A percentile compares a stretch with the other conserved stretches of the same genome.
phyloP scores from a whole-genome alignment of 1,284 basidiomycete species.

The Cutaneotrichosporon spelunceum region DNA sequence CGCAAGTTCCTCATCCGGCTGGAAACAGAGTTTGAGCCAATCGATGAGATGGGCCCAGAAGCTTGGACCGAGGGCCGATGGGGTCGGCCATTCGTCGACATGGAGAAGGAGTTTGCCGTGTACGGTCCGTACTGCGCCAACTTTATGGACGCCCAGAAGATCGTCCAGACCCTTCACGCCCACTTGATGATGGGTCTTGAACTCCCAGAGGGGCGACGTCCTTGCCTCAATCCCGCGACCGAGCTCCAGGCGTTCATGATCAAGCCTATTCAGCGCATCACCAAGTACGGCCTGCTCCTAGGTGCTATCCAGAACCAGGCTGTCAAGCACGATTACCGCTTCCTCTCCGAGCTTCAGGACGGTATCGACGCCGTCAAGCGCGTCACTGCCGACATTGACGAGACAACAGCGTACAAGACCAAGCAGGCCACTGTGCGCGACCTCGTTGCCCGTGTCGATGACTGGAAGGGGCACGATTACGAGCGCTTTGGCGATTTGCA shows the following conservation, averaged over 20 bases:
- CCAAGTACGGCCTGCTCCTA: slow-evolving; percentile 69
- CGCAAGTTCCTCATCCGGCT: slow-evolving; percentile 92
- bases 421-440: slow-evolving; percentile 71
- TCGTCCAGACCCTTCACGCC: slow-evolving; percentile 79
- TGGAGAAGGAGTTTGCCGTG: slow-evolving; percentile 86
- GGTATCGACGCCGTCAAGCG: slow-evolving; percentile 85
- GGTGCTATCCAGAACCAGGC: slow-evolving; percentile 51
- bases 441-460: slow-evolving; percentile 85
- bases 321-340: slow-evolving; percentile 59
- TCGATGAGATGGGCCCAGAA: slow-evolving; percentile 56
- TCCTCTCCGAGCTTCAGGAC: slow-evolving; percentile 75
- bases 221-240: slow-evolving; percentile 46
- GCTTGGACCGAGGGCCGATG: slow-evolving; percentile 85
- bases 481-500: slow-evolving; percentile 88
- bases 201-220: slow-evolving; percentile 32
- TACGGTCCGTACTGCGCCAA: slow-evolving; percentile 99
- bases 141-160: slow-evolving; percentile 79
- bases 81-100: slow-evolving; percentile 70
- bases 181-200: slow-evolving; percentile 68
- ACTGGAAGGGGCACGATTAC: slow-evolving; percentile 98
- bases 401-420: slow-evolving; percentile 79
- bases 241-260: slow-evolving; percentile 84
- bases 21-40: slow-evolving; percentile 65
- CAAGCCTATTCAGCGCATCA: slow-evolving; percentile 72
- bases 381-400: slow-evolving; percentile 94